Evolutionary conservation across 176 grass and related monocot species (phyloP).

Genomic region (Carex scoparia): DNA sequence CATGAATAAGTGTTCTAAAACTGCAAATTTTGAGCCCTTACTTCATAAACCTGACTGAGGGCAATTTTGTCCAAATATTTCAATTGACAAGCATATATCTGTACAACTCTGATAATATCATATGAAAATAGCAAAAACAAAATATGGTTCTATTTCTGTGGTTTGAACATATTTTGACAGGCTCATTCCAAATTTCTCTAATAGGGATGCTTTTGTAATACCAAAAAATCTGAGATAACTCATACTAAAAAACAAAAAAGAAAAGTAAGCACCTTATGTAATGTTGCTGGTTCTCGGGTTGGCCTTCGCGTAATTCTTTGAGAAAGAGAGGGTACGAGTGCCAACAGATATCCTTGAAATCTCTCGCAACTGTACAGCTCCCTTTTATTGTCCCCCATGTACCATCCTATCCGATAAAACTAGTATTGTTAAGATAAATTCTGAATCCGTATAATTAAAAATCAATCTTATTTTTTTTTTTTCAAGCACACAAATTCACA

Average conservation of each 20-base stretch:
- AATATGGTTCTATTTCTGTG: not conserved
- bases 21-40: not conserved
- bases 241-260: not conserved
- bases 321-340: slow-evolving; percentile 73
- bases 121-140: not conserved
- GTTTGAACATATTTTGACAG: not conserved
- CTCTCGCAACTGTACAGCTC: slow-evolving; percentile 87
- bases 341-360: slow-evolving; percentile 76
- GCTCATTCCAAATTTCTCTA: not conserved
- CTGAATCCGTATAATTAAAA: not conserved
- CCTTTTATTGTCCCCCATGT: slow-evolving; percentile 94
- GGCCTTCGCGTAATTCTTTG: slow-evolving; percentile 61
- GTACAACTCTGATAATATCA: not conserved
- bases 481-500: not conserved
- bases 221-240: not conserved
- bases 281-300: slow-evolving; percentile 41
- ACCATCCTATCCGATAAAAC: slow-evolving; percentile 53
- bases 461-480: not conserved
- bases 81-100: not conserved
- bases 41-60: not conserved
- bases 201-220: not conserved
- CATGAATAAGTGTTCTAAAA: not conserved
- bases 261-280: slow-evolving; percentile 53
- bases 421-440: not conserved
- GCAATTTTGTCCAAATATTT: slow-evolving; percentile 11